Base-by-base conservation (phyloP, 441 rosid genomes). In the Kokia cookei region DNA sequence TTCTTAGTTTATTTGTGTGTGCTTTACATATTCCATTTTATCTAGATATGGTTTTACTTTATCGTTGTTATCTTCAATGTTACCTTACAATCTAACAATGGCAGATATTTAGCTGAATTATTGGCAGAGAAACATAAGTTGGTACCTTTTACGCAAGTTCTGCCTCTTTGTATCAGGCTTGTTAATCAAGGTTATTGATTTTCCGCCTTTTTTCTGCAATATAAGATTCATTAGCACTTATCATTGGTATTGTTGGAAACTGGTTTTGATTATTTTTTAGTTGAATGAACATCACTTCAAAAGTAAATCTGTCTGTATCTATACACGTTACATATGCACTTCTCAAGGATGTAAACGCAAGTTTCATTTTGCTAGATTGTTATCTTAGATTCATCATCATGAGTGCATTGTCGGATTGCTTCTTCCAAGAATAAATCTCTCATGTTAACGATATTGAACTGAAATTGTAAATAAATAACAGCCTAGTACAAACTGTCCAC, bases 121-220 rank as follows among this genome's bases (percentile, higher is more conserved):
- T 75, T 93, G 76, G 92, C 87, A n/a, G 99, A 96, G 90, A 88
- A 86, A 85, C 94, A 92, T 75, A 93, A 87, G 78, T 73, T 93
- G 84, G 91, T 77, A 61, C 98, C 97, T 5, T 93, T 96, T 80
- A 55, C 88, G 75, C 99, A 88, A 77, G 84, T 91, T 68, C 78
- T 96, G 73, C 97, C 98, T 1, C 76, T 83, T 64, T 92, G 92
- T 74, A 79, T 84, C 83, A 81, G 98, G 85, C 98, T 96, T 68
- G 83, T 96, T 69, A 84, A 84, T 80, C 97, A 90, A 92, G 97
- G 97, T 92, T 59, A 37, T 40, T 73, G 58, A 70, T 73, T 73
- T 75, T 71, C 61, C 24, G 14, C 35, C 66, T 17, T 37, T 66
- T 70, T 53, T 35, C 40, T 61, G 24, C 50, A 42, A n/a, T 54